Conservation (phyloP, 176 grass and related monocot genomes). For the Microstegium vimineum region DNA sequence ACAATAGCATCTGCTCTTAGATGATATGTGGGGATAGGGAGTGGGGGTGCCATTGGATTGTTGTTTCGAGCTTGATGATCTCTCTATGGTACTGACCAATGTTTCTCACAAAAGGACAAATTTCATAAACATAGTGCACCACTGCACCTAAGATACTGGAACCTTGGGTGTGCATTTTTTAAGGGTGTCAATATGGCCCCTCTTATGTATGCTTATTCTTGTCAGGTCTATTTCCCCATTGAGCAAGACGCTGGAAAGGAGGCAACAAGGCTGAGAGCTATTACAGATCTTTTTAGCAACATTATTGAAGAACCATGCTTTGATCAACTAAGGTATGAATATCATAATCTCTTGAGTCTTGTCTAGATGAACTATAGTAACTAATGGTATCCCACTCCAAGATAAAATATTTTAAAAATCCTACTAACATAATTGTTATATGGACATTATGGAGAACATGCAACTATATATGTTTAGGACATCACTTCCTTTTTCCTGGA, state of each 20-base stretch:
- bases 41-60: neutral
- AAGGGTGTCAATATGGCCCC: neutral
- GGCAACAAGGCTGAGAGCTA: conserved; percentile 68
- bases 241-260: conserved; percentile 73
- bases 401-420: neutral
- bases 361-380: neutral
- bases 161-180: conserved; percentile 11
- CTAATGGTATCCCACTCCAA: neutral
- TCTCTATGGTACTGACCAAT: neutral
- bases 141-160: neutral
- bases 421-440: neutral
- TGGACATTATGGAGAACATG: neutral
- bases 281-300: conserved; percentile 87
- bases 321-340: conserved; percentile 78
- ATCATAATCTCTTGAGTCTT: neutral
- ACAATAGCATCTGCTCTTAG: neutral
- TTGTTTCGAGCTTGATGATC: neutral
- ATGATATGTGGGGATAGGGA: neutral
- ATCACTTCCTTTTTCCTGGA: neutral
- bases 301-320: conserved; percentile 92
- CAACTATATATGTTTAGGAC: neutral
- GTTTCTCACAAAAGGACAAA: neutral
- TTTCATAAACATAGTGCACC: too few species aligned
- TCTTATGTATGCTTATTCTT: conserved; percentile 28
- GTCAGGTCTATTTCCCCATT: conserved; percentile 88